Percentiles rank a stretch among this genome's conserved stretches.
Conservation (phyloP, 108 stramenopile genomes). For the Conticribra weissflogii region DNA sequence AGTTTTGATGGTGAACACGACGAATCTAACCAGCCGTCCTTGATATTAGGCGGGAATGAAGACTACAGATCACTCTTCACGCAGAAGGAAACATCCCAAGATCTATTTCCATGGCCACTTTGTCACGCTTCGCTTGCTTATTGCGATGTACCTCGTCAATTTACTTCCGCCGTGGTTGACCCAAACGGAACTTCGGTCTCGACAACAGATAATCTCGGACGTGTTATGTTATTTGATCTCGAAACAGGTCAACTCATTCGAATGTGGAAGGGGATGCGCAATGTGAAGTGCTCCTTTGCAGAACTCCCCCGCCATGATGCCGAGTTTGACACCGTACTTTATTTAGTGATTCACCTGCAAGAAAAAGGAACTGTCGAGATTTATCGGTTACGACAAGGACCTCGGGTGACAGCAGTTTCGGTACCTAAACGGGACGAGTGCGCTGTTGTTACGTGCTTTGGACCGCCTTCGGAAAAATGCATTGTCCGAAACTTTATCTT, state of each 20-base stretch:
- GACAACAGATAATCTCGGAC: conserved; percentile 72
- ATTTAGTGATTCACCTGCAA: conserved; percentile 76
- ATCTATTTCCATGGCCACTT: conserved; percentile 43
- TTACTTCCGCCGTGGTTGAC: conserved; percentile 66
- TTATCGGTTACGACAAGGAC: conserved; percentile 64
- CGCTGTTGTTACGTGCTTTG: conserved; percentile 29
- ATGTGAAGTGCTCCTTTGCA: conserved; percentile 70
- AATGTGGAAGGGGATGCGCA: conserved; percentile 88
- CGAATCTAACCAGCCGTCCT: conserved; percentile 2
- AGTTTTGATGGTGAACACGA: conserved; percentile 5
- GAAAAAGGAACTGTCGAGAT: conserved; percentile 76
- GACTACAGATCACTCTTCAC: neutral
- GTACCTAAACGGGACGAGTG: conserved; percentile 52
- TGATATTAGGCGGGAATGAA: neutral
- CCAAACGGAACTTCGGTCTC: conserved; percentile 73
- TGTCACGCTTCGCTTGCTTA: conserved; percentile 43
- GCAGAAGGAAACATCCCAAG: conserved; percentile 5
- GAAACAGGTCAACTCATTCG: conserved; percentile 75
- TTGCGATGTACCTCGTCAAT: conserved; percentile 74
- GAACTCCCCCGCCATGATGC: conserved; percentile 42
- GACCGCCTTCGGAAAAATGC: conserved; percentile 44
- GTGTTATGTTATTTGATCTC: conserved; percentile 77
- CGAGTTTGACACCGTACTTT: conserved; percentile 33
- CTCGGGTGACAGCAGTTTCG: conserved; percentile 54
- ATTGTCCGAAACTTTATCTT: conserved; percentile 31